Conservation (phyloP, 805 yeast species). For the Candida endomychidarum region DNA sequence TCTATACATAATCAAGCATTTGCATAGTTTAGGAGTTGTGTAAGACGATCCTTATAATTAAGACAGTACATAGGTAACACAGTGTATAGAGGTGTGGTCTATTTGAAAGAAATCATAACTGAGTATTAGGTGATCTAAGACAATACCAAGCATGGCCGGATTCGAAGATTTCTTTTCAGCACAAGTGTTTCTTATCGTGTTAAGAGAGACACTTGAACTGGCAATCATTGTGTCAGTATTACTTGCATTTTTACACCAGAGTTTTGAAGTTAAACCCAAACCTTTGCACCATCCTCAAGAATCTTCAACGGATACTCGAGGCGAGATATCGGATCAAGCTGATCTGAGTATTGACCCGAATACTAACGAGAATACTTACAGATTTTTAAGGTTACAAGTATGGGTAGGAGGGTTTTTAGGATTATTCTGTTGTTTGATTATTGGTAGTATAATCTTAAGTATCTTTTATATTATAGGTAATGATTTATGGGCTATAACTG, state of each 20-base stretch:
- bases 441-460: conserved; percentile 39
- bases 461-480: conserved; percentile 42
- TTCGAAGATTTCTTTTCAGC: conserved; percentile 55
- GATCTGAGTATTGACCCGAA: not conserved
- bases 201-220: conserved; percentile 73
- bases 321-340: not conserved
- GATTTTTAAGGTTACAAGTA: conserved; percentile 36
- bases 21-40: too few species aligned
- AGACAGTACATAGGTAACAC: too few species aligned
- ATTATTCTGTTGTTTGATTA: conserved; percentile 35
- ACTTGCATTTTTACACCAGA: conserved; percentile 68
- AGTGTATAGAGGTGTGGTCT: too few species aligned
- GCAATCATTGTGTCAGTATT: conserved; percentile 75
- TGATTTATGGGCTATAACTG: conserved; percentile 46
- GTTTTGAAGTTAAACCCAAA: too few species aligned
- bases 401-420: conserved; percentile 48
- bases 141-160: not conserved
- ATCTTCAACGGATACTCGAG: not conserved
- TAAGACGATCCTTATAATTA: too few species aligned
- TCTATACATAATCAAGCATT: too few species aligned
- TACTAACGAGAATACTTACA: conserved; percentile 7
- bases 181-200: conserved; percentile 70
- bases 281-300: not conserved
- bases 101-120: too few species aligned
- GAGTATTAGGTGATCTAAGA: too few species aligned